These are phyloP conservation scores for Colletotrichum endophyticum DNA, from an alignment of 2,329 filamentous ascomycete species.

Conservation along the genomic window DNA sequence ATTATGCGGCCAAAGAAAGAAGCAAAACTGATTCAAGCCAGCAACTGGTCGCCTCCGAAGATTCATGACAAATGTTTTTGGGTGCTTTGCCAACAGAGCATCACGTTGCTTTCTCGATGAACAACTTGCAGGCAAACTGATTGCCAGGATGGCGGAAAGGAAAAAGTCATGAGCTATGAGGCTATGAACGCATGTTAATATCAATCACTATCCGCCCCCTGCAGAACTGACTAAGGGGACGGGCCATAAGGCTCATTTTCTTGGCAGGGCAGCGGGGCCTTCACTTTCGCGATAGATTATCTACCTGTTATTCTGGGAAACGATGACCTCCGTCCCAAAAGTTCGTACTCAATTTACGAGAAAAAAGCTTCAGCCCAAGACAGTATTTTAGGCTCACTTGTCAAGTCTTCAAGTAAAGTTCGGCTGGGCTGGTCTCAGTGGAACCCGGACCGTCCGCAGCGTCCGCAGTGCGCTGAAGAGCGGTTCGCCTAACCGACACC, in stretches of 20 bases:
- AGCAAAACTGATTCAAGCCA: not conserved
- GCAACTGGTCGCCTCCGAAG: not conserved
- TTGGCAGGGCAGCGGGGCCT: not conserved
- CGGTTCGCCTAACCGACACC: not conserved
- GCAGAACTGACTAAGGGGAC: not conserved
- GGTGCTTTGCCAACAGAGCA: not conserved
- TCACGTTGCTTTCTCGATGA: not conserved
- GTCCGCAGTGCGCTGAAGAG: not conserved
- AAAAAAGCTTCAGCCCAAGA: not conserved
- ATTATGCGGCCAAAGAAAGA: conserved; percentile 61
- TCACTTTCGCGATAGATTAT: not conserved
- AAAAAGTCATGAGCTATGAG: not conserved
- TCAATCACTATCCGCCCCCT: not conserved
- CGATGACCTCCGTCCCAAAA: not conserved
- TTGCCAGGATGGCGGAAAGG: not conserved
- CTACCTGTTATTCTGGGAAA: conserved; percentile 1
- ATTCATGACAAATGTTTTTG: not conserved
- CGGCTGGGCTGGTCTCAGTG: not conserved
- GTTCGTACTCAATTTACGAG: not conserved
- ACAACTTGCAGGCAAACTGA: not conserved
- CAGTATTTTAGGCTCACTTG: conserved; percentile 1
- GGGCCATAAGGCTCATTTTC: not conserved
- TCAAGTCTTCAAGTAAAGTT: conserved; percentile 14
- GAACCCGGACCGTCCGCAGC: not conserved
- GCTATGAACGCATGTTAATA: conserved; percentile 2